Conservation (phyloP, 768 basidiomycete species). For the Suillus discolor region DNA sequence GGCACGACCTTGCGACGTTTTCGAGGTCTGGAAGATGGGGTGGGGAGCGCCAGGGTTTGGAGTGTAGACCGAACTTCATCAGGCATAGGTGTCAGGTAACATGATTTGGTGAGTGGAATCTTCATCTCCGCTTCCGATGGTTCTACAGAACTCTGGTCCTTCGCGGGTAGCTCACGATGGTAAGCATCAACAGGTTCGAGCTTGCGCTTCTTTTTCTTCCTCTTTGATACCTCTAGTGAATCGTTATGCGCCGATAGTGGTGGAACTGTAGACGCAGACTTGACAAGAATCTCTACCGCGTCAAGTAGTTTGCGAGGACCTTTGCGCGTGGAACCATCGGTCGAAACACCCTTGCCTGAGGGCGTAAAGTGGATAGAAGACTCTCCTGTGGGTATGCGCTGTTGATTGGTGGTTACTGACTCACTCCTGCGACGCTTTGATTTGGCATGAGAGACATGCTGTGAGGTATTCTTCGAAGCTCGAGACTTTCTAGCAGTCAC, state of each 20-base stretch:
- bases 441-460: constrained; percentile 8
- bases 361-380: constrained; percentile 1
- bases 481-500: constrained; percentile 3
- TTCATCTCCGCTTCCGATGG: not conserved
- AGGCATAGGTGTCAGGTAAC: not conserved
- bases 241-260: not conserved
- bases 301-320: constrained; percentile 18
- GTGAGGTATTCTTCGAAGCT: not conserved
- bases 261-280: not conserved
- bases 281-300: constrained; percentile 21
- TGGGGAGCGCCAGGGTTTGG: not conserved
- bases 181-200: not conserved
- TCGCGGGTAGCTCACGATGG: not conserved
- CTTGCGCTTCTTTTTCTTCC: not conserved
- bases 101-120: not conserved
- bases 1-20: not conserved
- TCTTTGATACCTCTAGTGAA: not conserved
- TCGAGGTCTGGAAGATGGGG: not conserved
- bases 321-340: not conserved
- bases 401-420: not conserved
- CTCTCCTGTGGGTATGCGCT: not conserved
- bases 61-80: not conserved
- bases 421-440: not conserved
- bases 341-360: not conserved
- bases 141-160: constrained; percentile 8